Evolutionary conservation across 75 land plant species (phyloP).

Genomic region (Pinus tabuliformis): DNA sequence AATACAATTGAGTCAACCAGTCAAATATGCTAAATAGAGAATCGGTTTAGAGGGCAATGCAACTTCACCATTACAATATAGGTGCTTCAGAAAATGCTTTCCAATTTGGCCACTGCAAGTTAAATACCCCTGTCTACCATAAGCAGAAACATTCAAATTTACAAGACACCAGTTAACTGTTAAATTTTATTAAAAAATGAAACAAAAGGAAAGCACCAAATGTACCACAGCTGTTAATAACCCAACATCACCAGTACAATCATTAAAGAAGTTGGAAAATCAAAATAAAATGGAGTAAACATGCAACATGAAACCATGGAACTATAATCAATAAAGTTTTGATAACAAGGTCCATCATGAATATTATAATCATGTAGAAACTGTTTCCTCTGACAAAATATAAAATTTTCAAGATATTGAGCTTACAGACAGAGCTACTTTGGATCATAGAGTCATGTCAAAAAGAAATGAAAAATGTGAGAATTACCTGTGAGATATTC

Average conservation of each 20-base stretch:
- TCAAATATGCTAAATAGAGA: neutral
- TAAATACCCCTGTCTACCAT: neutral
- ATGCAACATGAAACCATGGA: neutral
- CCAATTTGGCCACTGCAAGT: neutral
- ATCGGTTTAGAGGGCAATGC: too few species aligned
- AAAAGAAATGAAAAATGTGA: neutral
- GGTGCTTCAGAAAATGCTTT: neutral
- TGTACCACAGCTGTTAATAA: neutral
- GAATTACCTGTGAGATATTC: constrained; percentile 53
- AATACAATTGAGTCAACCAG: neutral
- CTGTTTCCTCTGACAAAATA: neutral
- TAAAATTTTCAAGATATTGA: neutral
- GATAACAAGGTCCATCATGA: neutral
- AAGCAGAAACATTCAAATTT: neutral
- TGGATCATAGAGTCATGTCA: neutral
- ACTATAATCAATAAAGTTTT: neutral
- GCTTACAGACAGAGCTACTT: neutral
- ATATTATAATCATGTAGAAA: neutral
- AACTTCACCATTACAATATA: neutral
- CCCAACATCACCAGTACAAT: neutral
- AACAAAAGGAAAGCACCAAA: neutral
- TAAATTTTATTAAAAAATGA: neutral
- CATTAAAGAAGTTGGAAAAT: neutral
- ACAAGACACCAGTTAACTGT: neutral
- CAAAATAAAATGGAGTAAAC: neutral